Evolutionary conservation across 305 asterid genomes (phyloP).

Genomic region (Fraxinus dipetala): DNA sequence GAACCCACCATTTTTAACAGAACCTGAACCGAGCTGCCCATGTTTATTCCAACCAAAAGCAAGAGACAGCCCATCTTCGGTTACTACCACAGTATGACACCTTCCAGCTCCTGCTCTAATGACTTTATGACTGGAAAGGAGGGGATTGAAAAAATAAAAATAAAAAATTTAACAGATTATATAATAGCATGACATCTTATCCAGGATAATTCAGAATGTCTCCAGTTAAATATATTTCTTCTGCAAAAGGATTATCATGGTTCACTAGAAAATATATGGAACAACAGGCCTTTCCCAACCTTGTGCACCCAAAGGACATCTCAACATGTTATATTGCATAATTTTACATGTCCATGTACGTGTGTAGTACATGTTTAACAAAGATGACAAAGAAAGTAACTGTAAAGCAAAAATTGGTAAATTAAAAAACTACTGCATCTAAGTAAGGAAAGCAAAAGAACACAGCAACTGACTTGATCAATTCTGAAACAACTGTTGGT

Average conservation of each 20-base stretch:
- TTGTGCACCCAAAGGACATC: neutral
- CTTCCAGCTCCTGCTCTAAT: constrained; percentile 78
- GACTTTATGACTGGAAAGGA: constrained; percentile 59
- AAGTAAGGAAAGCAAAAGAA: neutral
- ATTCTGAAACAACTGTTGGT: constrained; percentile 79
- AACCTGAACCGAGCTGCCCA: constrained; percentile 91
- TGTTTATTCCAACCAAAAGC: constrained; percentile 97
- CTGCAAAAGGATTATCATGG: neutral
- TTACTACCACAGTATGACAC: constrained; percentile 81
- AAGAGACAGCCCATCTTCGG: constrained; percentile 70
- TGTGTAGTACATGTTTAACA: neutral
- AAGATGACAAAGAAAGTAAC: neutral
- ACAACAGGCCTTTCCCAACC: neutral
- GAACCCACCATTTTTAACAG: constrained; percentile 67
- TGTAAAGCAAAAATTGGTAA: constrained; percentile 4
- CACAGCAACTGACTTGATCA: constrained; percentile 57
- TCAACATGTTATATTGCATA: neutral
- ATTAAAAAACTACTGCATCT: neutral
- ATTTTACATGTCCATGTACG: neutral
- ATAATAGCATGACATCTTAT: neutral
- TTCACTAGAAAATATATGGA: neutral
- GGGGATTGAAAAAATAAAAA: neutral
- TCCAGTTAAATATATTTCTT: neutral
- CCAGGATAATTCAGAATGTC: neutral
- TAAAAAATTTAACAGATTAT: neutral